Conservation (phyloP, 2,329 filamentous ascomycete genomes). For the Dothideomycetes sp. region DNA sequence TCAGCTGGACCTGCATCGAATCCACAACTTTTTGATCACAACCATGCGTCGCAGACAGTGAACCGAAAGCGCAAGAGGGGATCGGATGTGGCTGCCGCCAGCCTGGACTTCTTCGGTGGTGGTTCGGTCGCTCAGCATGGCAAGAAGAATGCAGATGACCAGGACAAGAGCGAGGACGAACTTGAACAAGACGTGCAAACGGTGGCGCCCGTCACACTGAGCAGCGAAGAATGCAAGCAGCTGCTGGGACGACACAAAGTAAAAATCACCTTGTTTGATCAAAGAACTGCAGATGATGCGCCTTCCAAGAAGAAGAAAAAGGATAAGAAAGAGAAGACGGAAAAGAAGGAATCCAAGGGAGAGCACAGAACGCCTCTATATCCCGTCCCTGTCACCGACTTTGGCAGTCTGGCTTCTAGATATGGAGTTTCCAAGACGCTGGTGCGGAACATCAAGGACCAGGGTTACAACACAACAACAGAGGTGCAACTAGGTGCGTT, state of each 20-base stretch:
- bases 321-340: constrained; percentile 36
- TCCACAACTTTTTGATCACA: constrained; percentile 12
- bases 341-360: constrained; percentile 23
- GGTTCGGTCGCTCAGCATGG: constrained; percentile 7
- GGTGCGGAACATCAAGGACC: constrained; percentile 67
- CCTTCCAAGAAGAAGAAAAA: constrained; percentile 34
- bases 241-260: constrained; percentile 72
- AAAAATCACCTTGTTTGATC: constrained; percentile 67
- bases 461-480: constrained; percentile 80
- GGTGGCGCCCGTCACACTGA: constrained; percentile 33
- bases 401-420: constrained; percentile 58
- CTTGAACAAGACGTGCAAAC: constrained; percentile 1
- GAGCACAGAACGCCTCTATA: constrained; percentile 54
- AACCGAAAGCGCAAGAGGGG: constrained; percentile 36
- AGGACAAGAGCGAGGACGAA: constrained; percentile 11
- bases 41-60: not conserved
- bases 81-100: constrained; percentile 23
- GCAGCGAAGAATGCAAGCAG: constrained; percentile 63
- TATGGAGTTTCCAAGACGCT: constrained; percentile 69
- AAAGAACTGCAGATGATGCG: constrained; percentile 16
- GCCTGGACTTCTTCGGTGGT: constrained; percentile 37
- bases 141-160: constrained; percentile 1
- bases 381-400: constrained; percentile 70
- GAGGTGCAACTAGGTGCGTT: constrained; percentile 86
- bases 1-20: constrained; percentile 9